These are phyloP conservation scores for Galeopsis tetrahit DNA, from an alignment of 257 asterid species.

Conservation along the genomic window DNA sequence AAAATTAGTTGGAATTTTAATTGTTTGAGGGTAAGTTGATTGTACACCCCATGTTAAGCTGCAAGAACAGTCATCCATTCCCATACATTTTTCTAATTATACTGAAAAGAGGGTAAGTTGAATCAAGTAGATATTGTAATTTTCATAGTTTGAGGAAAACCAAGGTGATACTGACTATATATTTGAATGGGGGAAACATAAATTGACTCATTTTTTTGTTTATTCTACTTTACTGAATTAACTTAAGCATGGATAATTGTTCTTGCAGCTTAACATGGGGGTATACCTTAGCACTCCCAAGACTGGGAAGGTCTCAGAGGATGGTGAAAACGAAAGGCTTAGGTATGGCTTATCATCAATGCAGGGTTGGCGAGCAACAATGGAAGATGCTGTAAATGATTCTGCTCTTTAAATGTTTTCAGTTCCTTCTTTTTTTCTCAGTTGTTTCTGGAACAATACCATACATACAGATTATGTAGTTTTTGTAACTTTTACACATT, in stretches of 20 bases:
- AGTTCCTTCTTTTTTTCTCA: background rate
- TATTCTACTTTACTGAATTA: constrained; percentile 19
- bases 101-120: background rate
- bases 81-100: background rate
- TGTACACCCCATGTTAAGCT: background rate
- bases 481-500: background rate
- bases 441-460: constrained; percentile 13
- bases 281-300: constrained; percentile 87
- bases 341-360: constrained; percentile 84
- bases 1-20: background rate
- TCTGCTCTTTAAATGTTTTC: constrained; percentile 28
- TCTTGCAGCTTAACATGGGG: constrained; percentile 75
- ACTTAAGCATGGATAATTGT: constrained; percentile 15
- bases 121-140: background rate
- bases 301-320: constrained; percentile 76
- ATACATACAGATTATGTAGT: constrained; percentile 11
- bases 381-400: constrained; percentile 95
- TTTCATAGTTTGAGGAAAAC: background rate
- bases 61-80: too few relatives aligned
- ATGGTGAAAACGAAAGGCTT: constrained; percentile 79
- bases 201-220: background rate
- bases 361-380: constrained; percentile 97
- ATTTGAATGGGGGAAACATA: background rate
- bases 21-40: background rate
- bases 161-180: background rate